phyloP scores from a whole-genome alignment of 2,329 filamentous ascomycete genomes.

The Huntiella omanensis region DNA sequence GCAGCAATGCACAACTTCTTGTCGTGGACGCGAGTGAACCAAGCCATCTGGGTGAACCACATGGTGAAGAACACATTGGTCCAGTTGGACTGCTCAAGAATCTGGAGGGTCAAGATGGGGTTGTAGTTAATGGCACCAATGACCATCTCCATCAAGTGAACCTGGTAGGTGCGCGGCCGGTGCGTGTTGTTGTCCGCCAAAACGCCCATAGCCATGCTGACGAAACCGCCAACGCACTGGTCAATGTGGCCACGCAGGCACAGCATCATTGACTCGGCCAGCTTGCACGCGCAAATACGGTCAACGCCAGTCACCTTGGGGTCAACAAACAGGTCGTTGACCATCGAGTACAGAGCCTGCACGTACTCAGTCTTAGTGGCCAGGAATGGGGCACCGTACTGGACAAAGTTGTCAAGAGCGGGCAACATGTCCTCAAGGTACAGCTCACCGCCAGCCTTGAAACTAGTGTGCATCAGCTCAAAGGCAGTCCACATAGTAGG shows the following conservation, averaged over 20 bases:
- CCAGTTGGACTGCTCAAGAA: slow-evolving; percentile 83
- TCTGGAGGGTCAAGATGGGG: slow-evolving; percentile 61
- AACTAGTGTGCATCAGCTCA: slow-evolving; percentile 87
- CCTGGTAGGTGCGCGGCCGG: slow-evolving; percentile 82
- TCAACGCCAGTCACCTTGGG: slow-evolving; percentile 86
- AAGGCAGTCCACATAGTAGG: slow-evolving; percentile 98
- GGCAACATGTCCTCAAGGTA: slow-evolving; percentile 98
- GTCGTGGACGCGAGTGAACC: slow-evolving; percentile 86
- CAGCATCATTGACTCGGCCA: slow-evolving; percentile 93
- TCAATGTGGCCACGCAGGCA: slow-evolving; percentile 80
- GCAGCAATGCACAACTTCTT: slow-evolving; percentile 96
- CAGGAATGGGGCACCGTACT: slow-evolving; percentile 69
- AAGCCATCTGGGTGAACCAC: slow-evolving; percentile 93
- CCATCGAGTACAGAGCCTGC: slow-evolving; percentile 80
- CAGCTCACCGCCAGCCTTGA: slow-evolving; percentile 90
- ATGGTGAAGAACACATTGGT: slow-evolving; percentile 98
- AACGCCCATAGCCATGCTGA: slow-evolving; percentile 72
- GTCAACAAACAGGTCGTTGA: slow-evolving; percentile 83
- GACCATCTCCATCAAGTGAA: slow-evolving; percentile 96
- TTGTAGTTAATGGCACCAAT: slow-evolving; percentile 99
- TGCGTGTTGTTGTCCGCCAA: slow-evolving; percentile 55
- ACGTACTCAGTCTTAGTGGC: slow-evolving; percentile 72
- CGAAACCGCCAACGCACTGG: slow-evolving; percentile 72
- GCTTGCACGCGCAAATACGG: slow-evolving; percentile 90
- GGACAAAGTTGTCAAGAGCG: slow-evolving; percentile 91